Base-by-base conservation (phyloP, 495 filamentous ascomycete species). In the Cryomyces antarcticus region DNA sequence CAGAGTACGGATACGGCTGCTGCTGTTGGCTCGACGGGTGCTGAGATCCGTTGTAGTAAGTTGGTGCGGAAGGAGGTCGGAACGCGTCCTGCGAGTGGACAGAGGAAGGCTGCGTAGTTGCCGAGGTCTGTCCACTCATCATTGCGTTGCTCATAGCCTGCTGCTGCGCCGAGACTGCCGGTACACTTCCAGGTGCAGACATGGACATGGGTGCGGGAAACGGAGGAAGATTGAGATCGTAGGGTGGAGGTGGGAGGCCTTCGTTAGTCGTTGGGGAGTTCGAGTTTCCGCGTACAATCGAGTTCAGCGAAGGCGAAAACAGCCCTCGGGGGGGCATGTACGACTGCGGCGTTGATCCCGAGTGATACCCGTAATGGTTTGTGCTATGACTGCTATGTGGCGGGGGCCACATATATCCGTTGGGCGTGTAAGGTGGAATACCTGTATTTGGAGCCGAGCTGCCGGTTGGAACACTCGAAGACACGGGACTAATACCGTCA, bases 11-110 rank as follows among this genome's bases (percentile, higher is more conserved):
- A 62, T 56, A 74, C 75, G 29, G 57, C 5, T 57, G 46, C 42
- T 76, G 75, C 46, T 82, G 75, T 6, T 81, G 70, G 24, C 74
- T 73, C 11, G 75, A 66, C n/a, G 77, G 63, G n/a, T 69, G 62
- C n/a, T 70, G 67, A 6, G 69, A 67, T 0, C 66, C 43, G 40
- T 67, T 68, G 48, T 73, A 78, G 45, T 75, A 77, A 35, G 60
- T 62, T 10, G 72, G 68, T 3, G 71, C 74, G 29, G 75, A 69
- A 17, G 71, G 71, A 12, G 69, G 64, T 50, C 80, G 70, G 41
- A 78, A 85, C 7, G 61, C 63, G 41, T 83, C 78, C 40, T 75
- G 69, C 5, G 71, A 64, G 28, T 72, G 65, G n/a, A 76, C 58
- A 10, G 75, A 65, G 31, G 71, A 69, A 9, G 73, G 67, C 5